Evolutionary conservation across 768 basidiomycete species (phyloP), one percentile per base, ranked within the genome.

Genomic region (Obba rivulosa): DNA sequence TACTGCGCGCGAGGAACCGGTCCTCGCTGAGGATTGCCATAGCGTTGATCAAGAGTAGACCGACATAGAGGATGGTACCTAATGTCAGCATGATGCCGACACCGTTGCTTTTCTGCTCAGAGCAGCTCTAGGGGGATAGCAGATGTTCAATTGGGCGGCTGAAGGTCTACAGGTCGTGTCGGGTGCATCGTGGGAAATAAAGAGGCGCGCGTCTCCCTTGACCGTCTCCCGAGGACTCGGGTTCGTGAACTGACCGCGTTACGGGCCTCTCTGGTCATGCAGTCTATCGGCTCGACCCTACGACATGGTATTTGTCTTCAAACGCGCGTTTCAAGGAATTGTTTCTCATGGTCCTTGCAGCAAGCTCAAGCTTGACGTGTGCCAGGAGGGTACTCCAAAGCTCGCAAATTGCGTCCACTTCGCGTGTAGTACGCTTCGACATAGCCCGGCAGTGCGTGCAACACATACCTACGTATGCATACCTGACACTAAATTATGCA

Each of bases 1-100:
- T 63, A 95, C 93, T 92, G 63, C 85, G 76, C 18, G 92, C 87
- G 47, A 99, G 83, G 69, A 99, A 99, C 7, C 95, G 80, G 59
- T 99, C 95, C 68, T 99, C 95, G 60, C 84, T 95, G 53, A 99
- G 76, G 49, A 99, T 85, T 8, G 95, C 95, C 66, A 98, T 81
- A 39, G 93, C 91, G 66, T 99, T 98, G 58, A 93, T 81, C 62
- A 97, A 73, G 37, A 99, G 81, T 20, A 99, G 75, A 21, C 81
- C 72, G 48, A 92, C 85, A 72, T 96, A 92, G 57, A 97, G 69
- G 55, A 96, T 78, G 14, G 78, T 78, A 35, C 87, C 88, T 39
- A 90, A 68, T 50, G 75, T 66, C 50, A 80, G 67, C 76, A 82
- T 81, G 48, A 56, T 62, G 49, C 14, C 24, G 43, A 40, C 34